Conservation (phyloP, 1,284 basidiomycete genomes). For the Papiliotrema terrestris region DNA sequence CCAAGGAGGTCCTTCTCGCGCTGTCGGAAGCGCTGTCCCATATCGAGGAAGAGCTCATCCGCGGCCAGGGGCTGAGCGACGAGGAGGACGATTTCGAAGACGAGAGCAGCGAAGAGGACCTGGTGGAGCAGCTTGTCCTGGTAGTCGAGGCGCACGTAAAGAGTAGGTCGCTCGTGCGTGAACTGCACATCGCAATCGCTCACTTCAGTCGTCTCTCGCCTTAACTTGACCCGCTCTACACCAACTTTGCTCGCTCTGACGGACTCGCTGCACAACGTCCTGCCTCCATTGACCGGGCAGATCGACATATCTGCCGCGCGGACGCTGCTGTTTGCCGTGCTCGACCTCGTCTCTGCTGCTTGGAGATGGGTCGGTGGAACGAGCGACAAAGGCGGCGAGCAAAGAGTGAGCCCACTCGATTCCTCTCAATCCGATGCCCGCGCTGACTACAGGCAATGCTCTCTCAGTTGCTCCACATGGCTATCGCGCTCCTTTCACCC, state of each 20-base stretch:
- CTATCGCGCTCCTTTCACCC: slow-evolving; percentile 25
- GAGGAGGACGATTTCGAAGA: slow-evolving; percentile 17
- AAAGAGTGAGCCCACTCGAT: slow-evolving; percentile 18
- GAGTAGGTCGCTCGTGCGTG: no score
- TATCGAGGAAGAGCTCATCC: slow-evolving; percentile 26
- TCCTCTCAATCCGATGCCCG: neutral
- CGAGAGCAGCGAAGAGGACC: slow-evolving; percentile 12
- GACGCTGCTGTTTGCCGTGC: slow-evolving; percentile 10
- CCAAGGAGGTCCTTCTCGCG: slow-evolving; percentile 33
- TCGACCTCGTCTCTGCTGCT: slow-evolving; percentile 13
- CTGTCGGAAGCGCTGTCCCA: slow-evolving; percentile 24
- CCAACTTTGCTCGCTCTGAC: slow-evolving; percentile 28
- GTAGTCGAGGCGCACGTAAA: neutral
- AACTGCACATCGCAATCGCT: neutral
- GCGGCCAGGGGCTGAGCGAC: slow-evolving; percentile 26
- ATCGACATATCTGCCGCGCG: slow-evolving; percentile 16
- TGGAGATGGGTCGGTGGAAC: slow-evolving; percentile 29
- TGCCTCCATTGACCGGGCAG: slow-evolving; percentile 20
- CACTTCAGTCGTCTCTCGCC: slow-evolving; percentile 21
- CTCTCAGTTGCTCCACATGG: slow-evolving; percentile 21
- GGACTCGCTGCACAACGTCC: slow-evolving; percentile 12
- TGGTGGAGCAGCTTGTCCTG: neutral
- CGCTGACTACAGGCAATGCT: slow-evolving; percentile 25
- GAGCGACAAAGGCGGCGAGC: slow-evolving; percentile 33
- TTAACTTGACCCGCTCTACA: slow-evolving; percentile 26